Conservation (phyloP, 805 yeast genomes). For the Saturnispora kantuleensis region DNA sequence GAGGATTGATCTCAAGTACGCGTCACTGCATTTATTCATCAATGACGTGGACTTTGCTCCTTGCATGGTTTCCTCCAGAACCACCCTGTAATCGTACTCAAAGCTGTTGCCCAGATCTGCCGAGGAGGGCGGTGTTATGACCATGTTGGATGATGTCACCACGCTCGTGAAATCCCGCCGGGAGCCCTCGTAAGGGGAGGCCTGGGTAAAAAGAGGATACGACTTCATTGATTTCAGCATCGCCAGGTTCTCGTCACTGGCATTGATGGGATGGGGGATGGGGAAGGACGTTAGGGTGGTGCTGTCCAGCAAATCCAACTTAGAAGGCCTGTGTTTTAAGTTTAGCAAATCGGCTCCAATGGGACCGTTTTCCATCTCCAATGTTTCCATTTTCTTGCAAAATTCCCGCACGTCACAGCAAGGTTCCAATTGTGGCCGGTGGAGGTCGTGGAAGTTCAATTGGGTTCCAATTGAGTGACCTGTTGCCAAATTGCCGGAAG, state of each 20-base stretch:
- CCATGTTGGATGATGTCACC: not conserved
- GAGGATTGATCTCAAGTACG: slow-evolving; percentile 24
- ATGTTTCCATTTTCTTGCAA: too few relatives aligned
- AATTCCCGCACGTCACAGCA: too few relatives aligned
- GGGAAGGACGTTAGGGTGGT: slow-evolving; percentile 42
- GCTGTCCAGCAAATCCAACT: slow-evolving; percentile 39
- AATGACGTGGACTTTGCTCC: slow-evolving; percentile 18
- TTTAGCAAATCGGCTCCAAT: not conserved
- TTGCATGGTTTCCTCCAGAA: slow-evolving; percentile 15
- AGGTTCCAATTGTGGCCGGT: too few relatives aligned
- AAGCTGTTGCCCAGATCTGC: slow-evolving; percentile 10
- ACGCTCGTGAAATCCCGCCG: not conserved
- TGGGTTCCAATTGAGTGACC: too few relatives aligned
- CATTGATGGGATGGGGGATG: slow-evolving; percentile 36
- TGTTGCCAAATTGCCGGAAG: too few relatives aligned
- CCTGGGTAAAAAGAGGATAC: not conserved
- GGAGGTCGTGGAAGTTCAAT: too few relatives aligned
- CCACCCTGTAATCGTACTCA: not conserved
- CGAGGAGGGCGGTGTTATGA: slow-evolving; percentile 14
- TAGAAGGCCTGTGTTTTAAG: slow-evolving; percentile 23
- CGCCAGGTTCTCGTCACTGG: not conserved
- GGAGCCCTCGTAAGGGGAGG: not conserved
- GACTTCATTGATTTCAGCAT: not conserved
- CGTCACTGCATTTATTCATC: slow-evolving; percentile 20
- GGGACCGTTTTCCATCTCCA: not conserved